Conservation (phyloP, 768 basidiomycete genomes). For the Lactarius sanguifluus region DNA sequence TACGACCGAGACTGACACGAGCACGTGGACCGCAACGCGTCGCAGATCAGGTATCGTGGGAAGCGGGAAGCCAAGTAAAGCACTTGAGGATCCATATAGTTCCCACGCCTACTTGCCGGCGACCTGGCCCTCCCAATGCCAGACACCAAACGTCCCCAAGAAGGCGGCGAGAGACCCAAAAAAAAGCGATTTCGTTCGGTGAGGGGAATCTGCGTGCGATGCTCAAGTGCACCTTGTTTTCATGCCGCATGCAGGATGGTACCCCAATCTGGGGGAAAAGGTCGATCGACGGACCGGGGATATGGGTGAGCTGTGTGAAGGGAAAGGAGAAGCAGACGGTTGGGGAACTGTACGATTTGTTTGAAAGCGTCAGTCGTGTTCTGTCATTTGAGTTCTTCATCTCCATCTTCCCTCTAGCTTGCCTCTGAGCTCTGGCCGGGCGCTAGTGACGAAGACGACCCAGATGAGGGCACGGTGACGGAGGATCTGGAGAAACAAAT, state of each 20-base stretch:
- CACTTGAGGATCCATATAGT: background rate
- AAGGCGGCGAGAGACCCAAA: slow-evolving; percentile 14
- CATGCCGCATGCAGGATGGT: slow-evolving; percentile 52
- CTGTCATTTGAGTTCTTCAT: background rate
- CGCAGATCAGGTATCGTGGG: background rate
- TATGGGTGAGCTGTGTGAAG: slow-evolving; percentile 84
- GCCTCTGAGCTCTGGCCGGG: slow-evolving; percentile 70
- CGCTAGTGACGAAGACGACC: slow-evolving; percentile 25
- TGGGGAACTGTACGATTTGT: slow-evolving; percentile 74
- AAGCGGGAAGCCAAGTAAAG: background rate
- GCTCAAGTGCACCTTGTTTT: background rate
- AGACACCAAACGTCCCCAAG: slow-evolving; percentile 11
- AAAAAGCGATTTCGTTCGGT: slow-evolving; percentile 20
- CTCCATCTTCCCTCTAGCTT: slow-evolving; percentile 44
- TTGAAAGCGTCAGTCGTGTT: slow-evolving; percentile 59
- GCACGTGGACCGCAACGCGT: background rate
- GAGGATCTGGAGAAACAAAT: slow-evolving; percentile 70
- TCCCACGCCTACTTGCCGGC: slow-evolving; percentile 1
- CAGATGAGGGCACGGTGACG: slow-evolving; percentile 38
- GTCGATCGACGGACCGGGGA: slow-evolving; percentile 73
- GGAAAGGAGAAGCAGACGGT: slow-evolving; percentile 80
- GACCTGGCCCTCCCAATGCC: slow-evolving; percentile 1
- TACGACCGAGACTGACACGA: background rate
- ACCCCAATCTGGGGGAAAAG: slow-evolving; percentile 64
- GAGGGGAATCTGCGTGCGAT: background rate